These are phyloP conservation scores for Aureobasidium sp. DNA, from an alignment of 2,329 filamentous ascomycete genomes.

Conservation along the genomic window DNA sequence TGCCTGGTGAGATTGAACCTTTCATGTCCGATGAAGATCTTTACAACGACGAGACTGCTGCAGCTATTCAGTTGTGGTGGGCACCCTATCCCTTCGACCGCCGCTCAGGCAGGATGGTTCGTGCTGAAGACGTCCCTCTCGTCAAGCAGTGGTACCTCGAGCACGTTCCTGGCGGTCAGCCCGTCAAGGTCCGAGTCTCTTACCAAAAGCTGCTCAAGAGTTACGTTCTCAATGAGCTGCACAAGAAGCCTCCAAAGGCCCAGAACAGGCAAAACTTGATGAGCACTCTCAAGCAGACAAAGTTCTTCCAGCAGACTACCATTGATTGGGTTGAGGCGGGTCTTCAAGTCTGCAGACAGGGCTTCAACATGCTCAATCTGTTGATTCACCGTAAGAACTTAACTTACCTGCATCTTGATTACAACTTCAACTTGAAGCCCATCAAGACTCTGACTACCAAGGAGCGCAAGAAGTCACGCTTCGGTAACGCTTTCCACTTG, in stretches of 20 bases:
- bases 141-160: slow-evolving; percentile 99
- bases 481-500: slow-evolving; percentile 96
- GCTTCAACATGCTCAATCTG: slow-evolving; percentile 98
- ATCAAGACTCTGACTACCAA: slow-evolving; percentile 98
- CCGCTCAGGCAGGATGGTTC: slow-evolving; percentile 89
- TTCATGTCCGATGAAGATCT: slow-evolving; percentile 87
- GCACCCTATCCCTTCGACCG: slow-evolving; percentile 93
- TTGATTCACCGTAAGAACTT: slow-evolving; percentile 97
- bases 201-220: slow-evolving; percentile 98
- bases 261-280: slow-evolving; percentile 91
- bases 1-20: slow-evolving; percentile 73
- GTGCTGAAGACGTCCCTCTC: slow-evolving; percentile 91
- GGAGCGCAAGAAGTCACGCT: slow-evolving; percentile 97
- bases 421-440: slow-evolving; percentile 98
- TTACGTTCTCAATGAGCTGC: slow-evolving; percentile 91
- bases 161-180: slow-evolving; percentile 83
- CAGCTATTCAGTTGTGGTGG: slow-evolving; percentile 96
- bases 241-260: slow-evolving; percentile 92
- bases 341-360: slow-evolving; percentile 93
- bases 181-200: slow-evolving; percentile 94
- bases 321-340: slow-evolving; percentile 99
- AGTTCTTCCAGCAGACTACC: slow-evolving; percentile 98
- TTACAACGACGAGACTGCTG: slow-evolving; percentile 80
- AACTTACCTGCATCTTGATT: slow-evolving; percentile 95
- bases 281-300: slow-evolving; percentile 85